Evolutionary conservation across 2,329 filamentous ascomycete species (phyloP), one percentile per base, ranked within the genome.

Genomic region (Venturia effusa): DNA sequence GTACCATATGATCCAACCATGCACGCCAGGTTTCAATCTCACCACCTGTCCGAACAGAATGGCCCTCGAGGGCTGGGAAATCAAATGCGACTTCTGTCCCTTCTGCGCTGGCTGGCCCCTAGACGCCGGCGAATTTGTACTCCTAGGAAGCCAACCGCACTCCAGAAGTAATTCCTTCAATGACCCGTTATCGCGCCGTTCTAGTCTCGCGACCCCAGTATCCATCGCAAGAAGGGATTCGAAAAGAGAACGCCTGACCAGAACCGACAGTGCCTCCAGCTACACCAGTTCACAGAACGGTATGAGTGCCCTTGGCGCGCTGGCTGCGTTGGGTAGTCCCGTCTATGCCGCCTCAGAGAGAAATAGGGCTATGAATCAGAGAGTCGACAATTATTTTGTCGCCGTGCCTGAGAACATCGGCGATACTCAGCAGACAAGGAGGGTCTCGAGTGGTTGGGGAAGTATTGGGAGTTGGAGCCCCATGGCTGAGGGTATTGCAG

Each of bases 61-160:
- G 41, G 73, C 73, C 48, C 73, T 81, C 61, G 74, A 77, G 66
- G 79, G 79, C 61, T 81, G 79, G 79, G 79, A 81, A 70, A 77
- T 74, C 66, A 77, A 78, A 66, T 75, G 74, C 66, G 74, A 77
- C 60, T 73, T 73, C 67, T 81, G 79, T 68, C 79, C 79, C 13
- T 81, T 77, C 74, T 81, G 79, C 70, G 69, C 71, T 51, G 72
- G 71, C 43, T 69, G 68, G 67, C 70, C 74, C 61, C 71, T 78
- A 57, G 71, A 74, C 63, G 69, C 68, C 63, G 73, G 76, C n/a
- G 79, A 79, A 40, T 79, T 80, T 69, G 71, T 76, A 40, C 74
- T 80, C 59, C 77, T 80, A n/a, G 78, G 78, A 66, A 76, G 75
- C 62, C 45, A 76, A 72, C 22, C 74, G 72, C 45, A 61, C 27